Conservation (phyloP, 2,329 filamentous ascomycete genomes). For the Ophidiomyces ophidiicola region DNA sequence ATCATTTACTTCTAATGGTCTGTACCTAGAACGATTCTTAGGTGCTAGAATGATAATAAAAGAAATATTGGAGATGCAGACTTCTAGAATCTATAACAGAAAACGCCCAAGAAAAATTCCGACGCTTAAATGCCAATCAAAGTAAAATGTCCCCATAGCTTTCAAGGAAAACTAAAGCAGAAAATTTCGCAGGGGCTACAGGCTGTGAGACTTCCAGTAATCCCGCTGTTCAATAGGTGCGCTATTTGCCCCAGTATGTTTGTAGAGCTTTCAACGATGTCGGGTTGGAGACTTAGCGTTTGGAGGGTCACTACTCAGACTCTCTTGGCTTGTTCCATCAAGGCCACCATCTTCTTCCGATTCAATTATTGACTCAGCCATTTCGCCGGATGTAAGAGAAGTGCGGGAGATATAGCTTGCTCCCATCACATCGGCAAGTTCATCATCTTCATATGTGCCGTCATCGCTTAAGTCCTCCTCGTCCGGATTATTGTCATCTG, state of each 20-base stretch:
- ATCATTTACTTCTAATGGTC: no score
- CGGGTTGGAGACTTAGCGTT: no score
- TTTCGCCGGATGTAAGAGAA: conserved; percentile 31
- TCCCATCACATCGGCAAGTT: conserved; percentile 36
- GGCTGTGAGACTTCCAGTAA: no score
- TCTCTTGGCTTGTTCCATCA: conserved; percentile 16
- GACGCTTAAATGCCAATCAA: conserved; percentile 10
- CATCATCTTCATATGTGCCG: conserved; percentile 36
- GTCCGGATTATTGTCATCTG: conserved; percentile 41
- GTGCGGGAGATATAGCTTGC: conserved; percentile 44
- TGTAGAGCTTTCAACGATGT: no score
- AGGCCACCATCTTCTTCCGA: conserved; percentile 28
- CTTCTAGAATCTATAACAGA: background rate
- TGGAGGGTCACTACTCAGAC: no score
- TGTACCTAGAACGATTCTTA: no score
- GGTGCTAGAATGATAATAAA: no score
- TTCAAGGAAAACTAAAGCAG: background rate
- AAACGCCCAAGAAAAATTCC: background rate
- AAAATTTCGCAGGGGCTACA: no score
- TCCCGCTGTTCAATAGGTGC: no score
- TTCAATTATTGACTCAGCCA: conserved; percentile 33
- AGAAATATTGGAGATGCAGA: background rate
- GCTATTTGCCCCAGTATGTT: no score
- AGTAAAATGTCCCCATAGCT: background rate
- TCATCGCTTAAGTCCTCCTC: conserved; percentile 38